Conservation (phyloP, 495 filamentous ascomycete genomes). For the Aspergillus kassunensis region DNA sequence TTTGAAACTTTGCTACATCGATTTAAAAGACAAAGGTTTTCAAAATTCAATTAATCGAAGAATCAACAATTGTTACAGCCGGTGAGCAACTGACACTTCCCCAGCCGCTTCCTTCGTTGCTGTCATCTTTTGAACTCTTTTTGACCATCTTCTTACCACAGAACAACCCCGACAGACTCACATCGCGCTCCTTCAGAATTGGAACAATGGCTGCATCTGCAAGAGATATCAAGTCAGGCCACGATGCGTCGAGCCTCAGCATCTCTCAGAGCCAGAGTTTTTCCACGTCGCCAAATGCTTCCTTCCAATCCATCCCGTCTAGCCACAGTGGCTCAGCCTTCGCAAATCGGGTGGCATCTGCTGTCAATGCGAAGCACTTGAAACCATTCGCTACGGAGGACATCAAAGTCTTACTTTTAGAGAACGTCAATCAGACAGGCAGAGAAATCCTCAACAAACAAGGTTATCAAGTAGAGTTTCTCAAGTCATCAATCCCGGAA, state of each 20-base stretch:
- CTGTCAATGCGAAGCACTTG: slow-evolving; percentile 63
- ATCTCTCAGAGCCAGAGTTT: slow-evolving; percentile 53
- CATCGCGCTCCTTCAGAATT: neutral
- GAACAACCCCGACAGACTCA: neutral
- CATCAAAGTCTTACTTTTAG: slow-evolving; percentile 91
- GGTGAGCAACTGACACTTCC: no score
- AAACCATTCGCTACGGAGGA: slow-evolving; percentile 95
- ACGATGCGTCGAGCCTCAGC: slow-evolving; percentile 28
- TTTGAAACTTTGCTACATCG: no score
- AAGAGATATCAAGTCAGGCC: slow-evolving; percentile 30
- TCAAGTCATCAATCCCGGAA: slow-evolving; percentile 86
- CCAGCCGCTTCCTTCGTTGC: no score
- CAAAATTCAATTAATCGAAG: no score
- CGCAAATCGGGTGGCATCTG: slow-evolving; percentile 27
- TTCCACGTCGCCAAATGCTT: slow-evolving; percentile 60
- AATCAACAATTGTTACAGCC: no score
- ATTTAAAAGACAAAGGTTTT: no score
- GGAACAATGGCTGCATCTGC: slow-evolving; percentile 16
- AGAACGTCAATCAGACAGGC: slow-evolving; percentile 93
- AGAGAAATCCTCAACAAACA: slow-evolving; percentile 74
- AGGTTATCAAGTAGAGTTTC: slow-evolving; percentile 92
- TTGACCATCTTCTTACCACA: neutral
- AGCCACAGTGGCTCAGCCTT: slow-evolving; percentile 36
- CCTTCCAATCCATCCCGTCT: slow-evolving; percentile 62
- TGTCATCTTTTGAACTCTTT: no score